Percentiles rank a stretch among this genome's conserved stretches.
Conservation (phyloP, 768 basidiomycete species). For the Tylopilus rubrobrunneus region DNA sequence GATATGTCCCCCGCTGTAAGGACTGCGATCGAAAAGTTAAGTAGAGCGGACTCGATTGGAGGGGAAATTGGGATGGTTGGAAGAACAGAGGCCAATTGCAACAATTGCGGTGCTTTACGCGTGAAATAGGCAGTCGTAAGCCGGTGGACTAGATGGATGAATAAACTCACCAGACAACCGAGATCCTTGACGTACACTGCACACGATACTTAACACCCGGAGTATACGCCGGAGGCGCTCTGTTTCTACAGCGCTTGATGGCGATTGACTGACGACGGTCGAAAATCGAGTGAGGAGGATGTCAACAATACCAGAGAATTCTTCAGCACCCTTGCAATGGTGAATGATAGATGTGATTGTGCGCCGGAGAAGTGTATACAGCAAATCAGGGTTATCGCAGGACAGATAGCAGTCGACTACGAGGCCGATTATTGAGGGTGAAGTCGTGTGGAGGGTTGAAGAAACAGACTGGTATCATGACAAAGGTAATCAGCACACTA, state of each 20-base stretch:
- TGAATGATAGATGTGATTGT: conserved; percentile 78
- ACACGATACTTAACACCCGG: conserved; percentile 48
- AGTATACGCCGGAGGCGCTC: conserved; percentile 48
- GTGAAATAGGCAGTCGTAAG: background rate
- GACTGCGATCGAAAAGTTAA: conserved; percentile 32
- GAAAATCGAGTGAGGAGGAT: conserved; percentile 43
- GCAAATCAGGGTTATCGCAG: conserved; percentile 35
- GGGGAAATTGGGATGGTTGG: conserved; percentile 25
- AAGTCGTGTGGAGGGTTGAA: conserved; percentile 75
- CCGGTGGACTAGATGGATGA: background rate
- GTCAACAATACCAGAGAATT: conserved; percentile 57
- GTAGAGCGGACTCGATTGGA: conserved; percentile 27
- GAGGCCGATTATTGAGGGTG: conserved; percentile 56
- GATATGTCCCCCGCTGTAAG: conserved; percentile 43
- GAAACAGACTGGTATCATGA: conserved; percentile 59
- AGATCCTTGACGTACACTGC: conserved; percentile 68
- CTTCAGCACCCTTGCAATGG: conserved; percentile 68
- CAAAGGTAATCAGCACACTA: background rate
- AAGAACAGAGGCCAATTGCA: conserved; percentile 32
- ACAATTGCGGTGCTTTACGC: conserved; percentile 34
- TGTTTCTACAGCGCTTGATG: conserved; percentile 9
- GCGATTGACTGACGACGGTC: conserved; percentile 2
- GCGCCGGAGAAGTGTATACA: conserved; percentile 61
- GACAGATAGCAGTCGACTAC: conserved; percentile 56
- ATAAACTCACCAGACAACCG: conserved; percentile 53